Base-by-base conservation (phyloP, 805 yeast species). In the Yarrowia hollandica region DNA sequence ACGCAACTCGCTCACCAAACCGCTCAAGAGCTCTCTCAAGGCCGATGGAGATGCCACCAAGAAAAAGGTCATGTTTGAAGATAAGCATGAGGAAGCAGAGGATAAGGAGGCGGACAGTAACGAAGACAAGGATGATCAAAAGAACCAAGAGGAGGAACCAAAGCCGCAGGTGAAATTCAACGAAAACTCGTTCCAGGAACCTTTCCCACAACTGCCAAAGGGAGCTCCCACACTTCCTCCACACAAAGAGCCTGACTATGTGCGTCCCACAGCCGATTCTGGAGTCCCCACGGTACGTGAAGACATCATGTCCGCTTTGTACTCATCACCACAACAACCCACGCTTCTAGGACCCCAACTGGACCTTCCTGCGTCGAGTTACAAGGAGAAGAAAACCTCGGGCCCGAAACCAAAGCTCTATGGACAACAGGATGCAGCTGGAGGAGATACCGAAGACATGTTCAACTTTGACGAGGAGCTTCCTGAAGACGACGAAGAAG, bases 391-490 rank as follows among this genome's bases (percentile, higher is more conserved):
- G 25, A 35, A 23, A 19, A 18, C 38, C 22, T 12, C 25, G 22
- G 33, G 21, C 5, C 21, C 26, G 38, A 60, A 41, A 38, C 55
- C 55, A 15, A 31, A 23, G 25, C 22, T 48, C n/a, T 48, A 48
- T 21, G 55, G 55, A 6, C 48, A 41, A 8, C 44, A 15, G 11
- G 60, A 25, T 15, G 23, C 16, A 10, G 60, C 59, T 7, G 42
- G 33, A 9, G 54, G 42, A 7, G 62, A 48, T 31, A 59, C 62
- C 7, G 64, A 62, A n/a, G 60, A 59, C 15, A 48, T 64, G 42
- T 64, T 64, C 52, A 63, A 64, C 46, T 64, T 64, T 23, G 67
- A 64, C 56, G 67, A 64, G 28, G 44, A 64, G 31, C 60, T 62
- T 4, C 62, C 54, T 1, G 42, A 60, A 10, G 59, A 57, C 9